A percentile compares a stretch with the other conserved stretches of the same genome.
Evolutionary conservation across 495 filamentous ascomycete species (phyloP).

Genomic region (Xylaria nigripes): DNA sequence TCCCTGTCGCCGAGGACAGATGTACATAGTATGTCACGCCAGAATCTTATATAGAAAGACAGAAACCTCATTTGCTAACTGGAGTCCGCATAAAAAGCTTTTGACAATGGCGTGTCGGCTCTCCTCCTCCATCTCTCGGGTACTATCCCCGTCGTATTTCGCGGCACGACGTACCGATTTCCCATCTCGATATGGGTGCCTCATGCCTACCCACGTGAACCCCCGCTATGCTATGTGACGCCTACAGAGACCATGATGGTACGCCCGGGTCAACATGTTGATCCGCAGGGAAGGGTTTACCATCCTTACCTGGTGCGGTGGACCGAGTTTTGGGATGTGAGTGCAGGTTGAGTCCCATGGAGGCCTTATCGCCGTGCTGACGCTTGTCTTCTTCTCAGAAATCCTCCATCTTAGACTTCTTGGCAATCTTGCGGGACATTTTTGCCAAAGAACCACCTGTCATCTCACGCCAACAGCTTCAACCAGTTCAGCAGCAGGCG

Average conservation of each 20-base stretch:
- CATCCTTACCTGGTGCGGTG: constrained; percentile 92
- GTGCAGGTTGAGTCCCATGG: constrained; percentile 30
- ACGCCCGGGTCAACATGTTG: constrained; percentile 86
- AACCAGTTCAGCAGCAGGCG: constrained; percentile 23
- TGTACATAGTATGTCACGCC: constrained; percentile 70
- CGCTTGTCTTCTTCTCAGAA: constrained; percentile 47
- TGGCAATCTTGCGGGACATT: constrained; percentile 73
- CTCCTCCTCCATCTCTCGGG: constrained; percentile 81
- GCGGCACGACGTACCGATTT: constrained; percentile 83
- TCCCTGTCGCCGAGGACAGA: constrained; percentile 85
- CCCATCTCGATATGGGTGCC: constrained; percentile 95
- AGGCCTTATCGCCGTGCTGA: constrained; percentile 15
- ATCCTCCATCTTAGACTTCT: constrained; percentile 70
- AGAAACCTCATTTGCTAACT: constrained; percentile 5
- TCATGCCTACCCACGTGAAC: constrained; percentile 76
- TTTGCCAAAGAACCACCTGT: constrained; percentile 95
- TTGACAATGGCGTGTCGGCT: constrained; percentile 78
- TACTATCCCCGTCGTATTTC: constrained; percentile 79
- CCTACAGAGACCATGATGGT: constrained; percentile 85
- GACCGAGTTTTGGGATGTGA: constrained; percentile 83
- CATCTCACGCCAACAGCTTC: constrained; percentile 58
- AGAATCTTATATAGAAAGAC: not conserved
- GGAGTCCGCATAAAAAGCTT: constrained; percentile 46
- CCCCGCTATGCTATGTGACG: constrained; percentile 80
- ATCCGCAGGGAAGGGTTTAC: constrained; percentile 87